Percentiles rank a stretch among this genome's conserved stretches.
phyloP scores from a whole-genome alignment of 2,329 filamentous ascomycete species.

The Sphaerostilbella broomeana region DNA sequence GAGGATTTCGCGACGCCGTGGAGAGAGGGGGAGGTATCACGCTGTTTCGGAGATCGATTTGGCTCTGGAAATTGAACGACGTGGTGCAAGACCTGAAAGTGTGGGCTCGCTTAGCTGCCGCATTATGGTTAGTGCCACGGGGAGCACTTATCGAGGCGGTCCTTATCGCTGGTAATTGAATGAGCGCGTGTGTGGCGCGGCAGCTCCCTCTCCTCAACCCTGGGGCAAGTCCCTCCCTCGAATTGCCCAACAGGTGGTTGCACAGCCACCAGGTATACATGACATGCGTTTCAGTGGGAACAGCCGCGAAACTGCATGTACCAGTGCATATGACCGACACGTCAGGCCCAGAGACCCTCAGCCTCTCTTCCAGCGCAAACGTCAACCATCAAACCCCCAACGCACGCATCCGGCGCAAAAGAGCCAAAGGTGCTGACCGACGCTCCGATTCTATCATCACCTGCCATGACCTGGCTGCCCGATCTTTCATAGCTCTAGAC shows the following conservation, averaged over 20 bases:
- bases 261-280: neutral
- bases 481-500: no score
- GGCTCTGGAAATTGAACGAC: constrained; percentile 19
- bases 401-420: neutral
- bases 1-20: constrained; percentile 24
- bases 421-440: neutral
- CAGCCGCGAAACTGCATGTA: no score
- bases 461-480: constrained; percentile 11
- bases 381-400: neutral
- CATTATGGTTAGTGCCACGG: constrained; percentile 23
- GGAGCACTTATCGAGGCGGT: constrained; percentile 11
- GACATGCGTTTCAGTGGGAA: neutral
- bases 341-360: no score
- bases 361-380: constrained; percentile 2
- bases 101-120: constrained; percentile 37
- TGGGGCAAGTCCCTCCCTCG: neutral
- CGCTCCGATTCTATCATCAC: neutral
- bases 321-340: no score
- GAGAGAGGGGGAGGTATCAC: constrained; percentile 6
- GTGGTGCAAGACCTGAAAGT: constrained; percentile 23
- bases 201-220: no score
- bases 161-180: constrained; percentile 19
- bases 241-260: neutral
- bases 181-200: constrained; percentile 10
- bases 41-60: constrained; percentile 3